These are phyloP conservation scores for Verticillium tricorpus DNA, from an alignment of 2,329 filamentous ascomycete species.

Conservation along the genomic window DNA sequence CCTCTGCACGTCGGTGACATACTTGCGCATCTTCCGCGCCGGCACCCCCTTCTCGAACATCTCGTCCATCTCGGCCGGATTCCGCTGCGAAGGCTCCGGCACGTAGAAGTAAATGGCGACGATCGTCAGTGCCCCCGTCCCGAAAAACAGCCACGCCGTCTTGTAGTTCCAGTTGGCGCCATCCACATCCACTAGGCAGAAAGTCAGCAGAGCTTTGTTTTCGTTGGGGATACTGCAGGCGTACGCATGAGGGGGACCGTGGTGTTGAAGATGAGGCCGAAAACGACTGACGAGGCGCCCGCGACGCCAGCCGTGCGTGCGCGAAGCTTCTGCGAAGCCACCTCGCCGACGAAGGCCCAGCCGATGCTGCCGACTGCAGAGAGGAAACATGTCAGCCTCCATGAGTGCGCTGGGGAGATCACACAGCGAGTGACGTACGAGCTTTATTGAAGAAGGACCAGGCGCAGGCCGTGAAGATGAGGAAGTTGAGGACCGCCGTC, in stretches of 20 bases:
- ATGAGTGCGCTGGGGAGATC: not conserved
- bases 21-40: too few relatives aligned
- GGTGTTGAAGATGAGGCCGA: slow-evolving; percentile 14
- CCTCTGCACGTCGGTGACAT: too few relatives aligned
- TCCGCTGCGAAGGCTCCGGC: too few relatives aligned
- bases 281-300: slow-evolving; percentile 19
- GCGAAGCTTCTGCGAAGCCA: slow-evolving; percentile 28
- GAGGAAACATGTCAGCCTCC: not conserved
- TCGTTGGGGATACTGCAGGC: not conserved
- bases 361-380: slow-evolving; percentile 17
- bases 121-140: slow-evolving; percentile 19
- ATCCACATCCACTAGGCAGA: slow-evolving; percentile 17
- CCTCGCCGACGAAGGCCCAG: slow-evolving; percentile 26
- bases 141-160: slow-evolving; percentile 24
- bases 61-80: too few relatives aligned
- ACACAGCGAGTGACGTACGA: not conserved
- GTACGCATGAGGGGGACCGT: slow-evolving; percentile 23
- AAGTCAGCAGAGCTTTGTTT: too few relatives aligned
- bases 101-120: slow-evolving; percentile 19
- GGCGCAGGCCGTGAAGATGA: slow-evolving; percentile 17
- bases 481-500: slow-evolving; percentile 9
- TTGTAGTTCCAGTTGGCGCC: slow-evolving; percentile 25
- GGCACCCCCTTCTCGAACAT: too few relatives aligned
- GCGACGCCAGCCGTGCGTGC: slow-evolving; percentile 25
- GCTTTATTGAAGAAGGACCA: slow-evolving; percentile 14